Base-by-base conservation (phyloP, 768 basidiomycete genomes). In the Boletus reticulatus region DNA sequence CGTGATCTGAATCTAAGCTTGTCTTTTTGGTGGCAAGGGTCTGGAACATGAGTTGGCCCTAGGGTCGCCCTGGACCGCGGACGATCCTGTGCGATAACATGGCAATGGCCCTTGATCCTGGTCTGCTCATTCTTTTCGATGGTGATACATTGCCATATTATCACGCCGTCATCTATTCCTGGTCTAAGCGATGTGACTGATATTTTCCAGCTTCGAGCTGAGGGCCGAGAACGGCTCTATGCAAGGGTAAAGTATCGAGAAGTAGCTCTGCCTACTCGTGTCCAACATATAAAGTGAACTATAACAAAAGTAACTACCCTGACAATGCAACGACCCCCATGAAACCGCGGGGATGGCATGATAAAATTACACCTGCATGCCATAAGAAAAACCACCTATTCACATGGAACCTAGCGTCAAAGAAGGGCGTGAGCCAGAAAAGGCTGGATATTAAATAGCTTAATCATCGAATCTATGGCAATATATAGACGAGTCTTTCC, bases 401-500 rank as follows among this genome's bases (percentile, higher is more conserved):
- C 57, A 38, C 56, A 56, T 53, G 48, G 38, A 50, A 44, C 57
- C 51, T 48, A 38, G 51, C 24, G 51, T 57, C 55, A 60, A 43
- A 39, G 34, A 53, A 49, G 41, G 60, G 43, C 57, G 32, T 50
- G 55, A 48, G 53, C 53, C 36, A 54, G 47, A 44, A 53, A 49
- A 53, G 52, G 43, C 48, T 51, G 50, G 47, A 67, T 58, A 67
- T 64, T 57, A 69, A 57, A 62, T 65, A 64, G 49, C 24, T 66
- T 62, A 59, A 53, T 48, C 36, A 51, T 45, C 38, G 55, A 53
- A 37, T 50, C 54, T 56, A 64, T 43, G 50, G 60, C 51, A 54
- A 66, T 68, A 67, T 58, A 64, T 69, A 67, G 31, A 50, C 48
- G 47, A 53, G 19, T 32, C 48, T 57, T 64, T 69, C 59, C 61